A percentile compares a stretch with the other conserved stretches of the same genome.
Evolutionary conservation across 176 grass and related monocot species (phyloP).

Genomic region (Carex littledalei): DNA sequence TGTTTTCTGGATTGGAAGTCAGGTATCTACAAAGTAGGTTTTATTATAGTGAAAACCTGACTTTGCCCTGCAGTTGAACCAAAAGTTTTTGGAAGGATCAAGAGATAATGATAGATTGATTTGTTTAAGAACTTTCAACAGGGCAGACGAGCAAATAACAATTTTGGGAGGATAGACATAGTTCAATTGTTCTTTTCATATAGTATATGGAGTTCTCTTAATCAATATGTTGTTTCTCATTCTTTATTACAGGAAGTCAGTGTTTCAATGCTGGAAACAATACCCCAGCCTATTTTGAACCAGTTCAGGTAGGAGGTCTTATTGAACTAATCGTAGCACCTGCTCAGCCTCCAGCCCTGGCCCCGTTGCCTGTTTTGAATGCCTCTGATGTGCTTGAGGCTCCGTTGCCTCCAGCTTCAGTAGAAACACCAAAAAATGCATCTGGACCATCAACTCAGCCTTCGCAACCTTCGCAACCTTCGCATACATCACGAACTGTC

Average conservation of each 20-base stretch:
- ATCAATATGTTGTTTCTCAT: background rate
- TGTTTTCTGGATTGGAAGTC: background rate
- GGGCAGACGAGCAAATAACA: background rate
- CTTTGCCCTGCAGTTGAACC: background rate
- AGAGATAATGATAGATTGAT: background rate
- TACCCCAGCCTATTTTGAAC: conserved; percentile 32
- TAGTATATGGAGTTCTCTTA: background rate
- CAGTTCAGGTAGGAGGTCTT: conserved; percentile 18
- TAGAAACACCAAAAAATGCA: too few relatives aligned
- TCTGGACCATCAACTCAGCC: background rate
- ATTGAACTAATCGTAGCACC: background rate
- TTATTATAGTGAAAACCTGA: background rate
- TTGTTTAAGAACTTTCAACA: background rate
- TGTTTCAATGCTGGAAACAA: conserved; percentile 34
- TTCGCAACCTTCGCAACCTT: too few relatives aligned
- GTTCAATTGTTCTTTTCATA: background rate
- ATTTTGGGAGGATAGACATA: background rate
- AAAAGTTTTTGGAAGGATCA: background rate
- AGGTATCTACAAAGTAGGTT: background rate
- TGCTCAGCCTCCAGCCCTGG: conserved; percentile 27
- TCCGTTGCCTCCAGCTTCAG: conserved; percentile 28
- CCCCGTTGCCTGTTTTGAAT: conserved; percentile 34
- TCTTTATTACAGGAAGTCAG: conserved; percentile 42
- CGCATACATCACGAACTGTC: background rate
- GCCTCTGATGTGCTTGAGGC: conserved; percentile 33